phyloP scores from a whole-genome alignment of 805 yeast genomes.

The Cyberlindnera veronae region DNA sequence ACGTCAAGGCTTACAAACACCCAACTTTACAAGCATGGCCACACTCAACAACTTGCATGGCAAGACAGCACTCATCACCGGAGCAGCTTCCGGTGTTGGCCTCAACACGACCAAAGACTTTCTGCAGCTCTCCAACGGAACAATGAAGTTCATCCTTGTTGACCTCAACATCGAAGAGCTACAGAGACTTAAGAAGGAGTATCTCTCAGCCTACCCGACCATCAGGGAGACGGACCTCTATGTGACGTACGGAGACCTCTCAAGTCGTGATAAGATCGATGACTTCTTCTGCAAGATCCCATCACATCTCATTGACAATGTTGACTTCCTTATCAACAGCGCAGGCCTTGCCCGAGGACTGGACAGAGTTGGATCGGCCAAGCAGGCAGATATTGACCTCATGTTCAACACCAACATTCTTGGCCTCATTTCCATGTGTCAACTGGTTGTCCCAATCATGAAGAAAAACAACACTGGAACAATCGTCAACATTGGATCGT shows the following conservation, averaged over 20 bases:
- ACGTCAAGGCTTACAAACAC: no score
- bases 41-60: no score
- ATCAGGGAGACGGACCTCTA: conserved; percentile 35
- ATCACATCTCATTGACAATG: conserved; percentile 51
- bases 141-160: conserved; percentile 62
- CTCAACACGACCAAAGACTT: conserved; percentile 83
- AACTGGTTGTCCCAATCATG: conserved; percentile 64
- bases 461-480: conserved; percentile 66
- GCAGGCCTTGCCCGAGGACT: conserved; percentile 79
- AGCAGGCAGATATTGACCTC: conserved; percentile 54
- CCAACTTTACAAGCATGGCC: no score
- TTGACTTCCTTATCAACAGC: conserved; percentile 64
- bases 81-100: conserved; percentile 95
- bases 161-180: conserved; percentile 69
- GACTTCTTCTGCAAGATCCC: conserved; percentile 45
- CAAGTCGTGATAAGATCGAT: conserved; percentile 46
- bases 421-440: conserved; percentile 81
- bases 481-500: conserved; percentile 66
- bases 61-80: conserved; percentile 79
- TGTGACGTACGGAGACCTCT: conserved; percentile 52
- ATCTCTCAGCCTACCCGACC: conserved; percentile 43
- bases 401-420: conserved; percentile 86
- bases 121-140: conserved; percentile 67
- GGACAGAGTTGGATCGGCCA: conserved; percentile 70
- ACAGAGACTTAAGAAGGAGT: conserved; percentile 42